Percentiles rank a stretch among this genome's conserved stretches.
Conservation (phyloP, 345 rosid genomes). For the Gossypium mustelinum region DNA sequence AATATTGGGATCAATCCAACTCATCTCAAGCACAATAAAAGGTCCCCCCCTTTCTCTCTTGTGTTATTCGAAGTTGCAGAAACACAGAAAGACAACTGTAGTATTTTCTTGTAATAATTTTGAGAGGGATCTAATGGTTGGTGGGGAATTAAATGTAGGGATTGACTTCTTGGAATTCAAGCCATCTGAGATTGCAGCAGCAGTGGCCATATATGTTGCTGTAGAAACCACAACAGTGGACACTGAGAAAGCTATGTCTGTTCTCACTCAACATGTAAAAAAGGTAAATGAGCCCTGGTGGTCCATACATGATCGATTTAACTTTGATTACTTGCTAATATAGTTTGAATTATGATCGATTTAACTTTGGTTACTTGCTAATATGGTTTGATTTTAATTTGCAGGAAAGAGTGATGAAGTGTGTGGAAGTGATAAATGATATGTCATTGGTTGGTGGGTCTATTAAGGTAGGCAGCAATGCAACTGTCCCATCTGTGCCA, state of each 20-base stretch:
- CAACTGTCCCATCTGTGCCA: conserved; percentile 37
- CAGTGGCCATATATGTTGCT: conserved; percentile 52
- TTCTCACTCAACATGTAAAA: conserved; percentile 37
- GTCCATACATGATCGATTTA: conserved; percentile 9
- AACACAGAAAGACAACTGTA: background rate
- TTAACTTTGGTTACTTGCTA: conserved; percentile 8
- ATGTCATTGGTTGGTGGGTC: conserved; percentile 29
- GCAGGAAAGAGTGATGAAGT: conserved; percentile 54
- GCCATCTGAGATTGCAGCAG: conserved; percentile 83
- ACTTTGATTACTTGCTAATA: conserved; percentile 9
- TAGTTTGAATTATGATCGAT: conserved; percentile 13
- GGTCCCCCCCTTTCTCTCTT: conserved; percentile 26
- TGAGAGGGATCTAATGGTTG: conserved; percentile 22
- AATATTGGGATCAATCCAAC: conserved; percentile 42
- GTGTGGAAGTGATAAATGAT: conserved; percentile 37
- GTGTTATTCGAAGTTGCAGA: background rate
- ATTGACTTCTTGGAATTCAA: conserved; percentile 64
- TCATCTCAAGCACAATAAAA: conserved; percentile 41
- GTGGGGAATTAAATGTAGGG: conserved; percentile 55
- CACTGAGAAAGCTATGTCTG: conserved; percentile 43
- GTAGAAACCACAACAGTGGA: conserved; percentile 42
- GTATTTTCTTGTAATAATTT: conserved; percentile 16
- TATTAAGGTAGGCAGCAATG: conserved; percentile 18
- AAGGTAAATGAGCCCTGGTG: conserved; percentile 41
- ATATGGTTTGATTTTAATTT: background rate